These are phyloP conservation scores for Carallia pectinifolia DNA, from an alignment of 345 rosid species.

Conservation along the genomic window DNA sequence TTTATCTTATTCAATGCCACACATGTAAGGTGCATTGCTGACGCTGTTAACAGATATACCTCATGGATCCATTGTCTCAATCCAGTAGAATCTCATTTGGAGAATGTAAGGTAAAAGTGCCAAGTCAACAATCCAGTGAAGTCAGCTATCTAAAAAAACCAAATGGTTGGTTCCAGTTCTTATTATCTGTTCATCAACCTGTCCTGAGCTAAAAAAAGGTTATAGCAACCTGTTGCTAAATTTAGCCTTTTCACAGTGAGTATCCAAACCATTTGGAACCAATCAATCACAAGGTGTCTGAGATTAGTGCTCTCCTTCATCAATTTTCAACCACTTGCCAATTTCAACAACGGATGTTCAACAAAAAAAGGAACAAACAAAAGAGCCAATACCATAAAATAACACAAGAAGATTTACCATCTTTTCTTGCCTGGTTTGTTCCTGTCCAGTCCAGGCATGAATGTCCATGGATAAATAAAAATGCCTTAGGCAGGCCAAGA, in stretches of 20 bases:
- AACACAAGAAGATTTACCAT: not conserved
- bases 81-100: too few species aligned
- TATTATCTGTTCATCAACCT: not conserved
- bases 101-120: too few species aligned
- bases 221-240: not conserved
- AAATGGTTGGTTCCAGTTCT: not conserved
- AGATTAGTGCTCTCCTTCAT: constrained; percentile 24
- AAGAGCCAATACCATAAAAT: not conserved
- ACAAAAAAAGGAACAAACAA: not conserved
- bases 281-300: not conserved
- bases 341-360: not conserved
- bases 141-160: not conserved
- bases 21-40: too few species aligned
- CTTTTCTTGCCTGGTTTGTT: constrained; percentile 16
- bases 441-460: constrained; percentile 19
- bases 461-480: constrained; percentile 7
- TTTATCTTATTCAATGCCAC: too few species aligned
- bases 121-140: too few species aligned
- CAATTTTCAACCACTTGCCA: constrained; percentile 14
- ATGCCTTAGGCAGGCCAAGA: constrained; percentile 1
- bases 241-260: not conserved
- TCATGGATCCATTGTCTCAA: too few species aligned
- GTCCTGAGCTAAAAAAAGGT: too few species aligned
- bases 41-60: too few species aligned
- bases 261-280: not conserved